These are phyloP conservation scores for Mortierella sp. DNA, from an alignment of 371 early-diverging fungal species.

Conservation along the genomic window DNA sequence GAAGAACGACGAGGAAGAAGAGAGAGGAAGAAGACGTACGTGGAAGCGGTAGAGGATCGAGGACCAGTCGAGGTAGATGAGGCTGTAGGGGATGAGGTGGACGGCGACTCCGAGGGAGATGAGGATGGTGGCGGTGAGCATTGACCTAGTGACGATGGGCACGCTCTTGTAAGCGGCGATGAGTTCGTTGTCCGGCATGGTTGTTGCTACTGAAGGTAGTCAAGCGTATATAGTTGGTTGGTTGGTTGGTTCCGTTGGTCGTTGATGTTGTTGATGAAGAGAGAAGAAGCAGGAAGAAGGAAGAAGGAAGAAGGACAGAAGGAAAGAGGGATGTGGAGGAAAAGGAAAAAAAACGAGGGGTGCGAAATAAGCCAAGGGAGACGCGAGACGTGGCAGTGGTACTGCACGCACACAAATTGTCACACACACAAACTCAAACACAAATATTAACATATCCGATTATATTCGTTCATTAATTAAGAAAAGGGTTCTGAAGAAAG, in stretches of 20 bases:
- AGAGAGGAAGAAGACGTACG: constrained; percentile 27
- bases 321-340: neutral
- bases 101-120: constrained; percentile 64
- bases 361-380: neutral
- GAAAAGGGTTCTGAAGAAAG: neutral
- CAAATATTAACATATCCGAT: neutral
- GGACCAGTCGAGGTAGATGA: constrained; percentile 62
- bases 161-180: constrained; percentile 71
- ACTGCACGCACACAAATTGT: neutral
- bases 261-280: too few relatives aligned
- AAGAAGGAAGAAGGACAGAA: neutral
- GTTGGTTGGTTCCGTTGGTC: neutral
- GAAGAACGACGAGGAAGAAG: neutral
- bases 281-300: neutral
- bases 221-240: neutral
- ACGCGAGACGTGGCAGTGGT: neutral
- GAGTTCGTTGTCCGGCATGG: constrained; percentile 60
- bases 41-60: constrained; percentile 59
- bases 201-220: neutral
- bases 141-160: constrained; percentile 74
- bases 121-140: constrained; percentile 69
- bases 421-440: neutral
- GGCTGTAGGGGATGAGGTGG: constrained; percentile 59
- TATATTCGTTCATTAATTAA: neutral
- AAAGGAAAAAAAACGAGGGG: neutral